Evolutionary conservation across 129 eudicot genomes (phyloP).

Genomic region (Escallonia herrerae): DNA sequence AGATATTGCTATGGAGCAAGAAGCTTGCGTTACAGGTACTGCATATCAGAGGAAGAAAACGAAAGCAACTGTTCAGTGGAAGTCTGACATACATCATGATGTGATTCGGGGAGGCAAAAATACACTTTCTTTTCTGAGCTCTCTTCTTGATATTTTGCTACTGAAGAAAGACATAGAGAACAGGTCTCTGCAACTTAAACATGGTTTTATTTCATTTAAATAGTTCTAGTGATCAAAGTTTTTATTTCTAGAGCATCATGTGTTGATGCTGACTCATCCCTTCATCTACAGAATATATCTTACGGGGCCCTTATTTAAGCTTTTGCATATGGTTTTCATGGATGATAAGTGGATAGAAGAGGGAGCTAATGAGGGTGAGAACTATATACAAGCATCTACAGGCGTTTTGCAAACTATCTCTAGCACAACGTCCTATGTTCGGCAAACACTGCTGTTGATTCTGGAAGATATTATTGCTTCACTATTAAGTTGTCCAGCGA

Average conservation of each 20-base stretch:
- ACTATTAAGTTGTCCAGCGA: slow-evolving; percentile 11
- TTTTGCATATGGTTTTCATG: slow-evolving; percentile 35
- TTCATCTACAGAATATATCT: slow-evolving; percentile 36
- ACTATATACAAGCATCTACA: slow-evolving; percentile 29
- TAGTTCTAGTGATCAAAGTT: background rate
- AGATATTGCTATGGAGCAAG: slow-evolving; percentile 38
- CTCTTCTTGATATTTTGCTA: slow-evolving; percentile 67
- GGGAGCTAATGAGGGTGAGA: slow-evolving; percentile 32
- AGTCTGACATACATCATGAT: slow-evolving; percentile 18
- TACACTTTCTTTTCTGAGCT: slow-evolving; percentile 43
- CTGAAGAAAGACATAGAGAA: slow-evolving; percentile 73
- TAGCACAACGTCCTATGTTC: slow-evolving; percentile 33
- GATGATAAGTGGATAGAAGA: slow-evolving; percentile 40
- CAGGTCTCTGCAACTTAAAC: slow-evolving; percentile 42
- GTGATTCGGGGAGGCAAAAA: slow-evolving; percentile 28
- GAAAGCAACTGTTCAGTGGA: slow-evolving; percentile 25
- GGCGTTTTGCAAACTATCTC: slow-evolving; percentile 21
- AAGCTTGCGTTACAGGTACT: slow-evolving; percentile 11
- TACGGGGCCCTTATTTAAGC: slow-evolving; percentile 60
- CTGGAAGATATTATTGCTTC: slow-evolving; percentile 71
- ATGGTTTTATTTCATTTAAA: background rate
- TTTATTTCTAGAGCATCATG: background rate
- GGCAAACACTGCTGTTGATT: slow-evolving; percentile 61
- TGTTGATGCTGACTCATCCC: slow-evolving; percentile 5
- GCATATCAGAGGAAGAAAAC: slow-evolving; percentile 48